A percentile compares a stretch with the other conserved stretches of the same genome.
Conservation (phyloP, 768 basidiomycete species). For the Lactarius hatsudake region DNA sequence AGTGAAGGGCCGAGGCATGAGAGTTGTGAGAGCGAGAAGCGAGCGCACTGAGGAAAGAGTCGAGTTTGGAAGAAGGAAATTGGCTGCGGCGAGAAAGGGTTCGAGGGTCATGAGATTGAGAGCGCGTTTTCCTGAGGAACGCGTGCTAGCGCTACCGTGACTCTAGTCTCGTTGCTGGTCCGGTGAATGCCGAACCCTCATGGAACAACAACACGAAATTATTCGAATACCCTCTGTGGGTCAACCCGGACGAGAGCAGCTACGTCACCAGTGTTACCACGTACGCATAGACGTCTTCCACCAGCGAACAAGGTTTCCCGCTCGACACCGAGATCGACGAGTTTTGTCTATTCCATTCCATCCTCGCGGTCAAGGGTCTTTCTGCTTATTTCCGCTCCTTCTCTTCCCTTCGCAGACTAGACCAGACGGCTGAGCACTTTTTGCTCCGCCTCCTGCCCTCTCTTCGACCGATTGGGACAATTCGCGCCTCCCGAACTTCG, state of each 20-base stretch:
- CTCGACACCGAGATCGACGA: conserved; percentile 73
- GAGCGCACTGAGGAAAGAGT: conserved; percentile 14
- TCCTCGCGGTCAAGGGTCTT: conserved; percentile 1
- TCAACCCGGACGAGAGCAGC: conserved; percentile 39
- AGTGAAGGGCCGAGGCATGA: conserved; percentile 8
- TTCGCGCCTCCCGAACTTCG: conserved; percentile 42
- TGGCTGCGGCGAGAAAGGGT: conserved; percentile 19
- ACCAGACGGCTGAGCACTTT: conserved; percentile 65
- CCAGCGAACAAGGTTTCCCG: conserved; percentile 67
- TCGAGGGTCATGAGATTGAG: conserved; percentile 12
- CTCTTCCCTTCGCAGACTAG: conserved; percentile 45
- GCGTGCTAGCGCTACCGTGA: background rate
- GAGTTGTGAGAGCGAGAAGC: conserved; percentile 4
- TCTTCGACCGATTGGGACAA: conserved; percentile 64
- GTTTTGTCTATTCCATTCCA: conserved; percentile 40
- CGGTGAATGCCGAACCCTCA: background rate
- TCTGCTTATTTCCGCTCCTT: conserved; percentile 18
- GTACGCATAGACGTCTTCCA: conserved; percentile 61
- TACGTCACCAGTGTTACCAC: conserved; percentile 64
- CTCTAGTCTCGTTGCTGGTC: background rate
- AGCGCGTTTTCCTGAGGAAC: background rate
- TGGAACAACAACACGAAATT: conserved; percentile 56
- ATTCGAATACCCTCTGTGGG: conserved; percentile 43
- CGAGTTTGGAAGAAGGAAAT: conserved; percentile 23
- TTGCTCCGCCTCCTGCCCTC: conserved; percentile 66